phyloP scores from a whole-genome alignment of 768 basidiomycete genomes.

The Rossbeevera mucosa region DNA sequence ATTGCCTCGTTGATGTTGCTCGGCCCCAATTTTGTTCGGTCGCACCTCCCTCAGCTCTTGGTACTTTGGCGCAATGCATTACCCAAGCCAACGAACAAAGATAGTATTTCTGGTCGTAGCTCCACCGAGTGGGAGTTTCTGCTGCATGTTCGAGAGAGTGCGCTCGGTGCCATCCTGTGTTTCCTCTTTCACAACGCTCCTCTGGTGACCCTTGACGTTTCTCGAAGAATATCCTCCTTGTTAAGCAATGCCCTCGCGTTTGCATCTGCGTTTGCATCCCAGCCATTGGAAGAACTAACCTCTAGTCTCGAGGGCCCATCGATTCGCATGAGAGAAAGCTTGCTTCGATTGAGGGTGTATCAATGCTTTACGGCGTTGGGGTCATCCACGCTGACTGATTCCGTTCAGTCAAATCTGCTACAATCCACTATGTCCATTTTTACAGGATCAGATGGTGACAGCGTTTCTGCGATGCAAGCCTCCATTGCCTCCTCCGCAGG shows the following conservation, averaged over 20 bases:
- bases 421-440: slow-evolving; percentile 80
- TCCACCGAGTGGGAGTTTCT: slow-evolving; percentile 87
- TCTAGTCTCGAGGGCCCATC: slow-evolving; percentile 42
- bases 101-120: slow-evolving; percentile 59
- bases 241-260: slow-evolving; percentile 89
- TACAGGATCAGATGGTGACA: slow-evolving; percentile 81
- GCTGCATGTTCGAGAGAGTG: slow-evolving; percentile 84
- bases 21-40: slow-evolving; percentile 89
- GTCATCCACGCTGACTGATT: slow-evolving; percentile 71
- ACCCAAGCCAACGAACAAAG: slow-evolving; percentile 91
- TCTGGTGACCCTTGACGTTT: slow-evolving; percentile 86
- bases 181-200: slow-evolving; percentile 81
- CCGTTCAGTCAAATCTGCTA: slow-evolving; percentile 74
- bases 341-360: slow-evolving; percentile 79
- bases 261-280: slow-evolving; percentile 74
- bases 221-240: slow-evolving; percentile 80
- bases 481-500: slow-evolving; percentile 86
- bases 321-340: slow-evolving; percentile 73
- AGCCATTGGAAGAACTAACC: slow-evolving; percentile 62
- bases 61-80: slow-evolving; percentile 97
- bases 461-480: slow-evolving; percentile 82
- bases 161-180: slow-evolving; percentile 81
- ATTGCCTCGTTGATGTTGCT: slow-evolving; percentile 89
- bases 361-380: slow-evolving; percentile 88
- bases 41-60: slow-evolving; percentile 89